These are phyloP conservation scores for Colletotrichum siamense DNA, from an alignment of 2,329 filamentous ascomycete species.

Conservation along the genomic window DNA sequence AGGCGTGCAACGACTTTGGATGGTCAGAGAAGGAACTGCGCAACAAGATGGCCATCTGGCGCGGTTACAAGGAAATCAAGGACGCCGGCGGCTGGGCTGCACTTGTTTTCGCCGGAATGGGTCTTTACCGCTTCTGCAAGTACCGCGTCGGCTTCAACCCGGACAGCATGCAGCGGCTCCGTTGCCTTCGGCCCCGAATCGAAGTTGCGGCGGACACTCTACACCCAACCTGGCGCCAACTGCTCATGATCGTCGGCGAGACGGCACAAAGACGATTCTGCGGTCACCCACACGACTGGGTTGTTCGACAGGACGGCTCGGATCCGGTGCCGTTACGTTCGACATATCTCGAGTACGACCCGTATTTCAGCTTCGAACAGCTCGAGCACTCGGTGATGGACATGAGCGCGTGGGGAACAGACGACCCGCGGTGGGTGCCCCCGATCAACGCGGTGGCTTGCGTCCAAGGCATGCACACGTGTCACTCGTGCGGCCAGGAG, in stretches of 20 bases:
- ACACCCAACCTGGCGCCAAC: conserved; percentile 57
- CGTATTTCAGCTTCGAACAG: conserved; percentile 51
- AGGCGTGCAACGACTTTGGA: conserved; percentile 57
- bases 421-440: conserved; percentile 52
- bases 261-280: conserved; percentile 42
- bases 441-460: conserved; percentile 29
- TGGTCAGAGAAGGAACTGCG: conserved; percentile 64
- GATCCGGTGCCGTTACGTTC: conserved; percentile 45
- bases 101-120: conserved; percentile 62
- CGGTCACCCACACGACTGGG: conserved; percentile 59
- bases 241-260: conserved; percentile 52
- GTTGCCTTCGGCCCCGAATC: conserved; percentile 49
- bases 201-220: conserved; percentile 59
- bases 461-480: conserved; percentile 30
- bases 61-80: conserved; percentile 64
- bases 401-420: conserved; percentile 49
- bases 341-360: conserved; percentile 53
- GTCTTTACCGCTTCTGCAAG: conserved; percentile 66
- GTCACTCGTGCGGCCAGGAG: conserved; percentile 48
- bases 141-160: conserved; percentile 59
- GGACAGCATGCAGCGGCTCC: conserved; percentile 53
- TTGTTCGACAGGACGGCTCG: conserved; percentile 46
- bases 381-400: conserved; percentile 56
- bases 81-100: conserved; percentile 60
- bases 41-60: conserved; percentile 57